Conservation (phyloP, 257 asterid species). For the Lavandula angustifolia region DNA sequence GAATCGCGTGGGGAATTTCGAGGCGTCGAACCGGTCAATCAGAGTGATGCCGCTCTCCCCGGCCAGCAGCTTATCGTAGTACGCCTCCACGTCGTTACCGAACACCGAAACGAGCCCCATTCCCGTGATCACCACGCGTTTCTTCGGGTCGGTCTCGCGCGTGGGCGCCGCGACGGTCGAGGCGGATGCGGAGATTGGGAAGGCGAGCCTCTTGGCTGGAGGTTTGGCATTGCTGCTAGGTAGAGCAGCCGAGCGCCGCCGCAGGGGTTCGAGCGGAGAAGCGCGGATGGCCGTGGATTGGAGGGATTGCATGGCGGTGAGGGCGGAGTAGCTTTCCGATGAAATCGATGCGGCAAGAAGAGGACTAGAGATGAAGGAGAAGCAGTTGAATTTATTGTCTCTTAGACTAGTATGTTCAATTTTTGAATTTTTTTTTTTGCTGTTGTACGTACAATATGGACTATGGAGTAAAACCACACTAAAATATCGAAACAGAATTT, state of each 20-base stretch:
- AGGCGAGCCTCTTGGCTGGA: conserved; percentile 29
- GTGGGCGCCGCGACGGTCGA: conserved; percentile 42
- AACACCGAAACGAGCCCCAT: conserved; percentile 65
- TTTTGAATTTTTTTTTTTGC: not conserved
- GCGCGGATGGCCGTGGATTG: conserved; percentile 47
- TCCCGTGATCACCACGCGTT: conserved; percentile 62
- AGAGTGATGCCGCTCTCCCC: conserved; percentile 62
- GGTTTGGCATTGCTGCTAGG: conserved; percentile 40
- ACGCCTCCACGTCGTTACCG: conserved; percentile 55
- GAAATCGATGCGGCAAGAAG: conserved; percentile 30
- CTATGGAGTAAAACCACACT: too few species aligned
- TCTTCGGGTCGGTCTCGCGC: conserved; percentile 64
- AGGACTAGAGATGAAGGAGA: not conserved
- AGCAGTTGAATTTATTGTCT: conserved; percentile 25
- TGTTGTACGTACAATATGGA: too few species aligned
- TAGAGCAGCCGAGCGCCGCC: conserved; percentile 18
- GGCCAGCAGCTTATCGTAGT: conserved; percentile 53
- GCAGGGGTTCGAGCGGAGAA: conserved; percentile 40
- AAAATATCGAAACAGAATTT: too few species aligned
- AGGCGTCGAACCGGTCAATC: conserved; percentile 61
- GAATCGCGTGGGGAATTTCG: conserved; percentile 57
- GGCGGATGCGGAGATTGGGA: conserved; percentile 44
- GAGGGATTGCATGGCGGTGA: conserved; percentile 47
- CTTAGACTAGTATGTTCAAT: not conserved
- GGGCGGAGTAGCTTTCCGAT: conserved; percentile 28